Percentiles rank a stretch among this genome's conserved stretches.
These are phyloP conservation scores for Starmerella khaoyaiensis DNA, from an alignment of 805 yeast genomes.

Conservation along the genomic window DNA sequence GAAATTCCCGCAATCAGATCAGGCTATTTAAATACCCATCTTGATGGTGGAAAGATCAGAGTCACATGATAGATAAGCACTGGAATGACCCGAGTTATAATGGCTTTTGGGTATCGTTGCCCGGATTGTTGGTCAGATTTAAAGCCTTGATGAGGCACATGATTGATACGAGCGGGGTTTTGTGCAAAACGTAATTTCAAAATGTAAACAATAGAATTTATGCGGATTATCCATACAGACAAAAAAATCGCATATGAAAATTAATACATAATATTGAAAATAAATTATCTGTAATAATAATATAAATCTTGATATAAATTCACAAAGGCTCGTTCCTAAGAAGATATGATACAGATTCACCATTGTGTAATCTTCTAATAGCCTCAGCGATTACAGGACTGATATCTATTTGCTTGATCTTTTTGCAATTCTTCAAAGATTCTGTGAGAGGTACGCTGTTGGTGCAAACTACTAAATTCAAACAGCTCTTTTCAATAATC, in stretches of 20 bases:
- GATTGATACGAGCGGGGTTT: too few relatives aligned
- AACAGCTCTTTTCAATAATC: conserved; percentile 52
- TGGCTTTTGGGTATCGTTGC: too few relatives aligned
- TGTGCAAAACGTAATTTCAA: too few relatives aligned
- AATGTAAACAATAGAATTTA: too few relatives aligned
- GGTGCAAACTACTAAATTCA: conserved; percentile 72
- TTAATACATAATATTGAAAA: not conserved
- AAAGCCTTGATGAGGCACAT: too few relatives aligned
- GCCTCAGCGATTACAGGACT: conserved; percentile 86
- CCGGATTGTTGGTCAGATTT: too few relatives aligned
- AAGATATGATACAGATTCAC: conserved; percentile 83
- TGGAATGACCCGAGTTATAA: too few relatives aligned
- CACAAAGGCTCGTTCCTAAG: conserved; percentile 52
- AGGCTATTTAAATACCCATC: too few relatives aligned
- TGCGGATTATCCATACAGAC: too few relatives aligned
- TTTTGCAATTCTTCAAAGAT: conserved; percentile 45
- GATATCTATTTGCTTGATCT: conserved; percentile 71
- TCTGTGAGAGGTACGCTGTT: conserved; percentile 80
- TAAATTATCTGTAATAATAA: not conserved
- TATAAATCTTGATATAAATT: not conserved
- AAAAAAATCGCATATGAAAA: not conserved
- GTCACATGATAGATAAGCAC: too few relatives aligned
- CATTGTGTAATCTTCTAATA: conserved; percentile 86
- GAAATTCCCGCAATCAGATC: too few relatives aligned
- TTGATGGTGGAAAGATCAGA: too few relatives aligned